Conservation (phyloP, 1,284 basidiomycete species). For the Malassezia restricta region DNA sequence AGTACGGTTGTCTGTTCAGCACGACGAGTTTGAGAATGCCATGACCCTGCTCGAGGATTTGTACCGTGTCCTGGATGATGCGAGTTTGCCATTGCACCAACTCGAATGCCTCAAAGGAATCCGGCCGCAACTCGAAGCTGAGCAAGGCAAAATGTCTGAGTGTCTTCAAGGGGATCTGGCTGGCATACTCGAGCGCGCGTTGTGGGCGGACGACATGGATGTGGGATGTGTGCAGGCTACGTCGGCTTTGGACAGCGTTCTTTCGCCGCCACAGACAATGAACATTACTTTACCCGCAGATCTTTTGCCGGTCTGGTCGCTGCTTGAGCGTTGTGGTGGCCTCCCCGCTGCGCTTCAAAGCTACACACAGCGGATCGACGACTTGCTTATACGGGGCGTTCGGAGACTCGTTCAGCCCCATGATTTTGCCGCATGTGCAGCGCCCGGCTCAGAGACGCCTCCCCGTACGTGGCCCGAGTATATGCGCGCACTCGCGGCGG, state of each 20-base stretch:
- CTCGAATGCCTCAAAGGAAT: constrained; percentile 17
- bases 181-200: constrained; percentile 53
- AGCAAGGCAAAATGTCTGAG: constrained; percentile 21
- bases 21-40: constrained; percentile 39
- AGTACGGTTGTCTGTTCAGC: constrained; percentile 25
- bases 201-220: not conserved
- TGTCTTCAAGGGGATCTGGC: constrained; percentile 54
- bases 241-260: not conserved
- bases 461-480: not conserved
- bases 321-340: not conserved
- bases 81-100: constrained; percentile 1
- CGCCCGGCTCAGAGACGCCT: not conserved
- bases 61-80: not conserved
- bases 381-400: not conserved
- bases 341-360: not conserved
- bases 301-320: not conserved
- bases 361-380: not conserved
- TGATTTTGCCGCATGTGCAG: not conserved
- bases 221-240: not conserved
- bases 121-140: constrained; percentile 28
- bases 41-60: constrained; percentile 26
- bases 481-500: not conserved
- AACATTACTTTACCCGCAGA: not conserved
- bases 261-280: not conserved
- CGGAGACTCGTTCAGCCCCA: not conserved